A percentile compares a stretch with the other conserved stretches of the same genome.
These are phyloP conservation scores for Jimgerdemannia flammicorona DNA, from an alignment of 192 early-diverging fungal genomes.

Conservation along the genomic window DNA sequence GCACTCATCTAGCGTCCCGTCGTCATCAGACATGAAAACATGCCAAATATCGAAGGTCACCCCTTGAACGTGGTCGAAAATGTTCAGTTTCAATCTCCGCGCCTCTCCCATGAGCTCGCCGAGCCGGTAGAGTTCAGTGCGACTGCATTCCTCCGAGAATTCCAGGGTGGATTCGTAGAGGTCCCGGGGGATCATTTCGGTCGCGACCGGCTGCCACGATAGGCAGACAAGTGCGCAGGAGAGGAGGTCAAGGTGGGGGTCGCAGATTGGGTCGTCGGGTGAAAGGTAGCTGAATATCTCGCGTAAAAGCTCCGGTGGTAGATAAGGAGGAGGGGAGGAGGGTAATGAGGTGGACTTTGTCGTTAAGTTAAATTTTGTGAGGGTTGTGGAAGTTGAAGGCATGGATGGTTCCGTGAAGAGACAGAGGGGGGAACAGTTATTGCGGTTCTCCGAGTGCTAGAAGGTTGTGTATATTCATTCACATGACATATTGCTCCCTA, in stretches of 20 bases:
- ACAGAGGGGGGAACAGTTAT: too few relatives aligned
- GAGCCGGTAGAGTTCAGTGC: not conserved
- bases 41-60: not conserved
- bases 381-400: too few relatives aligned
- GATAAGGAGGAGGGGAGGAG: too few relatives aligned
- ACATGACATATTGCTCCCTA: too few relatives aligned
- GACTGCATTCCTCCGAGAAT: not conserved
- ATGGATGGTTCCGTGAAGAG: too few relatives aligned
- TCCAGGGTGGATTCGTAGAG: not conserved
- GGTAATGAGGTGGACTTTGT: not conserved
- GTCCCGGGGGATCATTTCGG: not conserved
- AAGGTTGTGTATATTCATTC: too few relatives aligned
- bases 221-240: not conserved
- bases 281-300: not conserved
- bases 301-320: not conserved
- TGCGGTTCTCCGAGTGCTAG: too few relatives aligned
- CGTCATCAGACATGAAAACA: not conserved
- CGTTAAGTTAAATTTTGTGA: not conserved
- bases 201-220: not conserved
- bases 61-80: not conserved
- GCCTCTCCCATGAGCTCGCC: not conserved
- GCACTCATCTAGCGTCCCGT: not conserved
- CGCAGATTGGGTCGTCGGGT: not conserved
- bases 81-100: not conserved
- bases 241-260: not conserved